Base-by-base conservation (phyloP, 345 rosid species). In the Pistacia atlantica region DNA sequence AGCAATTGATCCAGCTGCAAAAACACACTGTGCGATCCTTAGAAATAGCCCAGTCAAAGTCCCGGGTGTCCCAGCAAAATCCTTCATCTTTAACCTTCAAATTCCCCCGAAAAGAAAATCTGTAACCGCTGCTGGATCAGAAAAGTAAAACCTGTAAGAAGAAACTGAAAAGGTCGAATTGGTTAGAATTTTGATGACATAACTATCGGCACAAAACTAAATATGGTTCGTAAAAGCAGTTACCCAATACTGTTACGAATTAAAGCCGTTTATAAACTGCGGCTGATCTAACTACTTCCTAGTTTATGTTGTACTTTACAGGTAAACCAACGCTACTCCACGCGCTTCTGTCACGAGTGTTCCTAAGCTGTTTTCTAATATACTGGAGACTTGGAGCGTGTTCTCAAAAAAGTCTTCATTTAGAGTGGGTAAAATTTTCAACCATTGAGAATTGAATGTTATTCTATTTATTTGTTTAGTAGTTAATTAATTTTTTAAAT, bases 31-130 rank as follows among this genome's bases (percentile, higher is more conserved):
- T 3, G 80, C 78, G 63, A 91, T 81, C 86, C 97, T 89, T 84
- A 92, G 80, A 75, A 74, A 76, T 37, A 92, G 82, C 62, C 85
- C 90, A 51, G 93, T 90, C 83, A 85, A 67, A 56, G 97, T 92
- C 81, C 97, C 97, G 3, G 97, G 97, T 56, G 92, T 87, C 68
- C 97, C 97, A 58, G 92, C 88, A 82, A 92, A 88, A 83, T 87
- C 89, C 91, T 78, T 91, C 97, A 94, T 92, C 61, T 80, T 83
- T 52, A 58, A 37, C 75, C 35, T 67, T 57, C 57, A 69, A 82
- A 63, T 25, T 71, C 22, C 12, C 3, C 48, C 54, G 60, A 61
- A 37, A 56, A 20, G 10, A 38, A 37, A 76, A 22, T 42, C 46
- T 42, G 9, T 42, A 42, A 38, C 42, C 0, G 0, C 42, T 38